Evolutionary conservation across 768 basidiomycete species (phyloP).

Genomic region (Pleurotus tuoliensis): DNA sequence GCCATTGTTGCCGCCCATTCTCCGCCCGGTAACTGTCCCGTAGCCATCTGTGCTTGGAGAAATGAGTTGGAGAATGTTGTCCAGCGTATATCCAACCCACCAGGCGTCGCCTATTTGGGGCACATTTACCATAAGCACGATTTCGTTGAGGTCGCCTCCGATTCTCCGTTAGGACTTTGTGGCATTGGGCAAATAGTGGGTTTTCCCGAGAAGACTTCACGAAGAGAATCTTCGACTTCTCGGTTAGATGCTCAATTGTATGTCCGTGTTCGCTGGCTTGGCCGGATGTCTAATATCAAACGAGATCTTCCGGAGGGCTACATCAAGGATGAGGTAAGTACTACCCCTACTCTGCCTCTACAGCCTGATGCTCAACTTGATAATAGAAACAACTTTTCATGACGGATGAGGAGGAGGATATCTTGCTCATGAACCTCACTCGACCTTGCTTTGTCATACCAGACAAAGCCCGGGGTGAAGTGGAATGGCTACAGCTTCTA

Average conservation of each 20-base stretch:
- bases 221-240: too few species aligned
- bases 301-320: slow-evolving; percentile 30
- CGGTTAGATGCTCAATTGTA: neutral
- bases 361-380: too few species aligned
- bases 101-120: slow-evolving; percentile 44
- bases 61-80: slow-evolving; percentile 26
- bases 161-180: slow-evolving; percentile 39
- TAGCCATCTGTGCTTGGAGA: slow-evolving; percentile 36
- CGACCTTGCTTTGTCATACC: slow-evolving; percentile 46
- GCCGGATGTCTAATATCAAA: neutral
- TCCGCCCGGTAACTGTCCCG: slow-evolving; percentile 52
- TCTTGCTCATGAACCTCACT: slow-evolving; percentile 37
- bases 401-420: slow-evolving; percentile 39
- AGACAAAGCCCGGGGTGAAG: slow-evolving; percentile 14
- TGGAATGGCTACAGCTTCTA: slow-evolving; percentile 33
- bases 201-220: too few species aligned
- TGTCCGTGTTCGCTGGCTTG: neutral
- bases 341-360: neutral
- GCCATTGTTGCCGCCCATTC: slow-evolving; percentile 16
- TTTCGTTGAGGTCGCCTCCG: slow-evolving; percentile 48
- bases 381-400: slow-evolving; percentile 58
- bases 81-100: slow-evolving; percentile 24
- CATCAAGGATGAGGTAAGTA: slow-evolving; percentile 56
- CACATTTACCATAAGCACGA: slow-evolving; percentile 58
- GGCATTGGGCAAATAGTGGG: slow-evolving; percentile 49